phyloP scores from a whole-genome alignment of 306 rosid genomes.

The Psophocarpus tetragonolobus region DNA sequence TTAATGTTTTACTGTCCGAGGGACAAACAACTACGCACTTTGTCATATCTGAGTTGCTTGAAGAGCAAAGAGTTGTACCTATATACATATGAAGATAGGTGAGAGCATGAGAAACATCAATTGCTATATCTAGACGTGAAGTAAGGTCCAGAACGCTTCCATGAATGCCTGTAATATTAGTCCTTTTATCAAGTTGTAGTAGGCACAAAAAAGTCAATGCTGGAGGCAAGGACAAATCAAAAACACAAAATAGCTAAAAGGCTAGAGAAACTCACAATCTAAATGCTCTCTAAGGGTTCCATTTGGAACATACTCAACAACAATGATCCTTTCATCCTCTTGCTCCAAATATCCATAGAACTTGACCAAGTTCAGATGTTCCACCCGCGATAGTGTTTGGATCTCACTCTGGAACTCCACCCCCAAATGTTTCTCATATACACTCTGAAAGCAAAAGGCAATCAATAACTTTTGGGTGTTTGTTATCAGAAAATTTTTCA shows the following conservation, averaged over 20 bases:
- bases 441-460: conserved; percentile 51
- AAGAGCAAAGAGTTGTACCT: conserved; percentile 46
- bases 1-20: not conserved
- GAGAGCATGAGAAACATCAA: conserved; percentile 93
- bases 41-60: not conserved
- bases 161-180: conserved; percentile 61
- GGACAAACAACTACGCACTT: conserved; percentile 6
- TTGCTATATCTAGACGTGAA: conserved; percentile 82
- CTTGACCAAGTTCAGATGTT: conserved; percentile 86
- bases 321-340: conserved; percentile 70
- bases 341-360: conserved; percentile 79
- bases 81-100: conserved; percentile 97
- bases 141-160: conserved; percentile 74
- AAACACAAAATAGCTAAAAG: not conserved
- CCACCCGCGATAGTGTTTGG: conserved; percentile 76
- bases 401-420: conserved; percentile 87
- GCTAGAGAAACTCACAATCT: conserved; percentile 69
- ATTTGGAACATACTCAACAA: conserved; percentile 90
- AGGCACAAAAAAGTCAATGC: conserved; percentile 28
- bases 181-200: conserved; percentile 32
- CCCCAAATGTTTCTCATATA: conserved; percentile 77
- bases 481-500: conserved; percentile 1
- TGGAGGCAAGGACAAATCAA: not conserved
- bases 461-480: conserved; percentile 17
- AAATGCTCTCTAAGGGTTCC: conserved; percentile 94